Conservation (phyloP, 352 stramenopile genomes). For the Globisporangium splendens region DNA sequence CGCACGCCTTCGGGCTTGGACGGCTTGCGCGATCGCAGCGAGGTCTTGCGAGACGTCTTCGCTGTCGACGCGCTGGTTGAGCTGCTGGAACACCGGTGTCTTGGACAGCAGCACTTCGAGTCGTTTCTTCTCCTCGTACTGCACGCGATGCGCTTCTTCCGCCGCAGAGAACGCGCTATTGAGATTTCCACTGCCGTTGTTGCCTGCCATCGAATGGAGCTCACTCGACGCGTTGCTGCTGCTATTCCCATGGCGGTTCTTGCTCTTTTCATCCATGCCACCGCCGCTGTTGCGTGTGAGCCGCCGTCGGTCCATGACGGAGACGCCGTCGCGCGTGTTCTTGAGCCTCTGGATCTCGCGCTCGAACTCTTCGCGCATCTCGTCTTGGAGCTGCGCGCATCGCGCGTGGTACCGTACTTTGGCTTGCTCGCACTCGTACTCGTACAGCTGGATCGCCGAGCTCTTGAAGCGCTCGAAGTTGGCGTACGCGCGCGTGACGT, state of each 20-base stretch:
- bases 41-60: conserved; percentile 38
- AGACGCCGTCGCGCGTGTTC: conserved; percentile 58
- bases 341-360: conserved; percentile 52
- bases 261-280: conserved; percentile 17
- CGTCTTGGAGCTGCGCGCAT: conserved; percentile 43
- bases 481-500: conserved; percentile 25
- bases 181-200: background rate
- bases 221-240: background rate
- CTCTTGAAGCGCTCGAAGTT: conserved; percentile 25
- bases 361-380: conserved; percentile 47
- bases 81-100: conserved; percentile 44
- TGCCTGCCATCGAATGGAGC: conserved; percentile 9
- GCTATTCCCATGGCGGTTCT: conserved; percentile 1
- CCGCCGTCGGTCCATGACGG: conserved; percentile 58
- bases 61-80: conserved; percentile 28
- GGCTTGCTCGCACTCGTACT: conserved; percentile 40
- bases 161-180: conserved; percentile 17
- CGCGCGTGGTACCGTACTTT: conserved; percentile 31
- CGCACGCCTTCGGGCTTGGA: conserved; percentile 5
- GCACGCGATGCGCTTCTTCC: conserved; percentile 27
- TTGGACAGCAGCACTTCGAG: conserved; percentile 47
- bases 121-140: conserved; percentile 54
- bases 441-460: conserved; percentile 27
- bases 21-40: conserved; percentile 25
- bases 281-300: conserved; percentile 18